Conservation (phyloP, 345 rosid genomes). For the Adansonia digitata region DNA sequence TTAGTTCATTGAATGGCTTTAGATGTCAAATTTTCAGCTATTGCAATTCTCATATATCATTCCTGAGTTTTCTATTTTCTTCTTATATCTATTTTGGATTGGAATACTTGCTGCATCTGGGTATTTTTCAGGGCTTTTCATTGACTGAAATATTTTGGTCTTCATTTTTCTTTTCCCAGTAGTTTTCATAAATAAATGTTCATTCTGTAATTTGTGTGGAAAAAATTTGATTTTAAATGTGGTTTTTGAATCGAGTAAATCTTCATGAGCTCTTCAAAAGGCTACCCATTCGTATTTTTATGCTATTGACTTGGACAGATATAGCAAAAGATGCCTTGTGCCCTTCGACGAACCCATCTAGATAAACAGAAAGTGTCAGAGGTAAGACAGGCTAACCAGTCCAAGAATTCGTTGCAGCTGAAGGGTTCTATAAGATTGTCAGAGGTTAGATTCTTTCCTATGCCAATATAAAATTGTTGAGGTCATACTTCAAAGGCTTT, state of each 20-base stretch:
- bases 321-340: slow-evolving; percentile 32
- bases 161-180: background rate
- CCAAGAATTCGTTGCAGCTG: slow-evolving; percentile 19
- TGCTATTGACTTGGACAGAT: slow-evolving; percentile 18
- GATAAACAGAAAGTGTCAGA: slow-evolving; percentile 14
- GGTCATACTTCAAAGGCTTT: background rate
- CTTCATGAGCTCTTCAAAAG: background rate
- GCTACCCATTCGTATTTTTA: slow-evolving; percentile 3
- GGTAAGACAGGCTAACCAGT: slow-evolving; percentile 16
- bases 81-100: background rate
- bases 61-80: background rate
- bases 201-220: background rate
- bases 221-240: background rate
- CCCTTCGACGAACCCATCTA: slow-evolving; percentile 21
- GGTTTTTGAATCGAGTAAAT: background rate
- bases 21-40: background rate
- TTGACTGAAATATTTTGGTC: background rate
- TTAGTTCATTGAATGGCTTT: background rate
- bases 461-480: background rate
- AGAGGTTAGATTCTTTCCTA: slow-evolving; percentile 10
- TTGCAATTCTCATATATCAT: background rate
- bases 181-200: background rate
- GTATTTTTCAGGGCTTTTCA: background rate
- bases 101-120: background rate
- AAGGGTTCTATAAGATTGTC: slow-evolving; percentile 16